Conservation (phyloP, 345 rosid genomes). For the Salix arbutifolia region DNA sequence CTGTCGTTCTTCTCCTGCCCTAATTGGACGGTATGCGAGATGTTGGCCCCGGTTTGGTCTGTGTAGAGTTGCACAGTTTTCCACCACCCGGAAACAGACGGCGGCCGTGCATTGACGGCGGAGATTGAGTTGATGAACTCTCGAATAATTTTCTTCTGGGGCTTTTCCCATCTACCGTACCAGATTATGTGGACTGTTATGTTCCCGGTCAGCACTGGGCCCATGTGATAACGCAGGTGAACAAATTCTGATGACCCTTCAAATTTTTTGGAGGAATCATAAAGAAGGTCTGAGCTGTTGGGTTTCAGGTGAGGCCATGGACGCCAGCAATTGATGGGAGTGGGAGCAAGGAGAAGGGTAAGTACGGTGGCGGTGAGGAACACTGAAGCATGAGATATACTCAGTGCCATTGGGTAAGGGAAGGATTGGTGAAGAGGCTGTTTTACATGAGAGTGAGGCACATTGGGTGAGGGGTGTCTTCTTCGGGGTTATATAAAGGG, state of each 20-base stretch:
- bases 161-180: constrained; percentile 78
- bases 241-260: constrained; percentile 96
- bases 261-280: constrained; percentile 60
- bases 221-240: constrained; percentile 84
- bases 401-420: constrained; percentile 4
- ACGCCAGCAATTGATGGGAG: constrained; percentile 38
- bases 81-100: constrained; percentile 97
- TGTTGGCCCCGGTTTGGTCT: constrained; percentile 63
- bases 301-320: constrained; percentile 59
- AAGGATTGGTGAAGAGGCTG: not conserved
- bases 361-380: not conserved
- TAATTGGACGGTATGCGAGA: constrained; percentile 24
- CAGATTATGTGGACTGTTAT: constrained; percentile 85
- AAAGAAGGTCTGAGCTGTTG: constrained; percentile 49
- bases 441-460: not conserved
- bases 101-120: constrained; percentile 43
- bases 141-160: constrained; percentile 79
- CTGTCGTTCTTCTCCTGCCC: constrained; percentile 90
- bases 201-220: constrained; percentile 83
- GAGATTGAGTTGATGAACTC: constrained; percentile 84
- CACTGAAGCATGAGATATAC: not conserved
- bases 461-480: not conserved
- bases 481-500: not conserved
- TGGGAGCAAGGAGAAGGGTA: constrained; percentile 22
- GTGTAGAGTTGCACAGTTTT: constrained; percentile 77